These are phyloP conservation scores for Heterobasidion parviporum DNA, from an alignment of 1,284 basidiomycete genomes.

Conservation along the genomic window DNA sequence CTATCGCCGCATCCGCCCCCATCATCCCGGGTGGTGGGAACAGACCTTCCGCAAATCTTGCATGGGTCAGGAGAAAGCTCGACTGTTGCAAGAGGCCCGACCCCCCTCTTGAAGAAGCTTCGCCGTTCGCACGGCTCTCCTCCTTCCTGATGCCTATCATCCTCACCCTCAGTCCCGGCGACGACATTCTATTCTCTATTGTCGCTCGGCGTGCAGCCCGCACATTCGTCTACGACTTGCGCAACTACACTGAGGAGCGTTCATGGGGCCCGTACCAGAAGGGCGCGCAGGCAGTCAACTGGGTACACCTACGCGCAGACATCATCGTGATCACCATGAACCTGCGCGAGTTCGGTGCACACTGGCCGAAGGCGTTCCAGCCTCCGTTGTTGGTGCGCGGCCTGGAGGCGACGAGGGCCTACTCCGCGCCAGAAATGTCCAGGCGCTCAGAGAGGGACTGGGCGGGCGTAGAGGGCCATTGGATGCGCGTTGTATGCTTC, in stretches of 20 bases:
- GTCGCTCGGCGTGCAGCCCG: constrained; percentile 37
- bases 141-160: constrained; percentile 34
- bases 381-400: constrained; percentile 32
- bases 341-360: constrained; percentile 36
- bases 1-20: constrained; percentile 32
- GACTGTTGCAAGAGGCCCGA: constrained; percentile 3
- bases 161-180: constrained; percentile 26
- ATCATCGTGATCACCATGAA: constrained; percentile 53
- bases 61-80: constrained; percentile 24
- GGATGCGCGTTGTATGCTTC: constrained; percentile 63
- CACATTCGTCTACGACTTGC: constrained; percentile 52
- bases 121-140: constrained; percentile 22
- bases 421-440: constrained; percentile 37
- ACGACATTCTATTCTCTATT: constrained; percentile 20
- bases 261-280: constrained; percentile 48
- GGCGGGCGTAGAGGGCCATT: constrained; percentile 64
- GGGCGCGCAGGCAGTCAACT: constrained; percentile 33
- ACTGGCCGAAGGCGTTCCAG: constrained; percentile 22
- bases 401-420: constrained; percentile 39
- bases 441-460: constrained; percentile 38
- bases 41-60: constrained; percentile 15
- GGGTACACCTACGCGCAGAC: constrained; percentile 52
- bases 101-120: constrained; percentile 7
- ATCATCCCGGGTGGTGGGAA: constrained; percentile 14
- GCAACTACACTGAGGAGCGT: constrained; percentile 41